Evolutionary conservation across 2,329 filamentous ascomycete species (phyloP), one percentile per base, ranked within the genome.

Genomic region (Penicillium italicum): DNA sequence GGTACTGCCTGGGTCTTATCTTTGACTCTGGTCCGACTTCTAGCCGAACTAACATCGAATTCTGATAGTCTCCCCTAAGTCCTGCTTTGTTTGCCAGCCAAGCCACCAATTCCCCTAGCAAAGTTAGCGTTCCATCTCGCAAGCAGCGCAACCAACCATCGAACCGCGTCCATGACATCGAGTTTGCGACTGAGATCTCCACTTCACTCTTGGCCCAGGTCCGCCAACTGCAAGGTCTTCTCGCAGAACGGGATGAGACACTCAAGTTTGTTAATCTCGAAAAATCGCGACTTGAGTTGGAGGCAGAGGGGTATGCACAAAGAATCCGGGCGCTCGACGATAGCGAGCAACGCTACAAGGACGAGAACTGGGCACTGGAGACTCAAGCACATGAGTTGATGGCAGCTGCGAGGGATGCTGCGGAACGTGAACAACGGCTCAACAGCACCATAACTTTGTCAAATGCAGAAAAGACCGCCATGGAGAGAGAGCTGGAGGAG

Each of bases 361-460:
- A 99, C 69, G 94, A 97, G 74, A 99, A 97, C 72, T 99, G 94
- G 94, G 93, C 89, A 60, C 82, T 99, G 36, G 94, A 99, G 74
- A 96, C 92, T 0, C 90, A 91, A 66, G 82, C 95, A 22, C 94
- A 96, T 66, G 92, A 97, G 60, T 79, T 93, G 40, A 82, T 89
- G 50, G 82, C 87, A 8, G 80, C 84, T 16, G 83, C 88, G 60
- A 90, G 87, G 69, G 90, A 96, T 44, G 83, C 89, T 1, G 79
- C 86, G 14, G 91, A 94, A 68, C 88, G 88, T 58, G 91, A 97
- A 73, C 89, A 91, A 72, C 89, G 89, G 70, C 80, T 97, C 38
- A 85, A 82, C 14, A 88, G 91, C 66, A 82, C 81, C 46, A 78
- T 99, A 48, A 89, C 86, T 56, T 66, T 85, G 28, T 77, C 87